phyloP scores from a whole-genome alignment of 257 asterid genomes.

The Solanum arcanum region DNA sequence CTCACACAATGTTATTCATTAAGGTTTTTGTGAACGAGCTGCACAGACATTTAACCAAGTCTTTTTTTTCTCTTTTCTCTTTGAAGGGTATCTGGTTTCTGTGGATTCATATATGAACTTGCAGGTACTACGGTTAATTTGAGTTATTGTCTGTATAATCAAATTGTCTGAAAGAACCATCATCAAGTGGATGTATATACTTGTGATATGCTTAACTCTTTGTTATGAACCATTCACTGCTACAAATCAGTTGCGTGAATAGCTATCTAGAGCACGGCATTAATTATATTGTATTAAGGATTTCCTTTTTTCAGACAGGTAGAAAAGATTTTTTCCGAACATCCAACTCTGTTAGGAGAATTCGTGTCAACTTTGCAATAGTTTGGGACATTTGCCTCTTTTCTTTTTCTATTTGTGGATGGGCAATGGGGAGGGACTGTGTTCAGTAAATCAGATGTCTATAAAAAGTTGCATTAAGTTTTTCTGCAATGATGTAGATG shows the following conservation, averaged over 20 bases:
- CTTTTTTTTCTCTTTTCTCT: not conserved
- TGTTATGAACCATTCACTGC: not conserved
- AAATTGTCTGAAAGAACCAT: not conserved
- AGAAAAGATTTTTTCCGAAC: not conserved
- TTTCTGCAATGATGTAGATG: not conserved
- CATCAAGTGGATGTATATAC: not conserved
- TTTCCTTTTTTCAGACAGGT: not conserved
- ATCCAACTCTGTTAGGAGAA: not conserved
- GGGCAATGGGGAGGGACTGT: not conserved
- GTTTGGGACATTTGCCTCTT: not conserved
- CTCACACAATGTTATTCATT: not conserved
- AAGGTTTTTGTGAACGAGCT: not conserved
- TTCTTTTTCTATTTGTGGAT: not conserved
- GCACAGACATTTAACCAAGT: no score
- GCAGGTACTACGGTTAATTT: slow-evolving; percentile 46
- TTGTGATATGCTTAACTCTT: not conserved
- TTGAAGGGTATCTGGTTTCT: slow-evolving; percentile 78
- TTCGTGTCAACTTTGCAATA: not conserved
- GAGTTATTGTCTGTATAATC: not conserved
- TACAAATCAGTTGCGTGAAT: not conserved
- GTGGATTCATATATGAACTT: slow-evolving; percentile 98
- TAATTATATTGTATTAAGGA: not conserved
- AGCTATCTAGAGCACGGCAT: not conserved
- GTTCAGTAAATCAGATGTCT: not conserved
- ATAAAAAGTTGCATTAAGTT: not conserved